Evolutionary conservation across 139 green algal genomes (phyloP).

Genomic region (Tetraselmis chui): DNA sequence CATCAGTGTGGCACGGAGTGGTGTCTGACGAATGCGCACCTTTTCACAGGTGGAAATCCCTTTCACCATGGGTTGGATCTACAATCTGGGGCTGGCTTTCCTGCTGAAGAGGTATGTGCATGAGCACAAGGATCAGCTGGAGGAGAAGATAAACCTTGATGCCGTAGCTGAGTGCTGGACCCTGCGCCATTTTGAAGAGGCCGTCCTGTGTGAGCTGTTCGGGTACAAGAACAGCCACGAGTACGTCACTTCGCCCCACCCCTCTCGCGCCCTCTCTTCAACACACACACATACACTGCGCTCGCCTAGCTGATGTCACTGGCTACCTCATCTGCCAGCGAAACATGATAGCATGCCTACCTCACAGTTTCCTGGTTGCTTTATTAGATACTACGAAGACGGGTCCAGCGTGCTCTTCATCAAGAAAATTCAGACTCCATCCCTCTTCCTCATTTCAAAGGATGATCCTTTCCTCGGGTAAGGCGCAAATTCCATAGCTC

Average conservation of each 20-base stretch:
- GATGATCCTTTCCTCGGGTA: slow-evolving; percentile 56
- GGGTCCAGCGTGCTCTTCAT: slow-evolving; percentile 36
- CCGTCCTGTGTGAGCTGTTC: background rate
- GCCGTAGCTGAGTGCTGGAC: slow-evolving; percentile 1
- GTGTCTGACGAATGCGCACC: no score
- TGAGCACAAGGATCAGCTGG: slow-evolving; percentile 29
- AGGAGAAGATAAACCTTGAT: slow-evolving; percentile 6
- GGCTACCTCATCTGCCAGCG: slow-evolving; percentile 12
- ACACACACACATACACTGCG: no score
- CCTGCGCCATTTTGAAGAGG: slow-evolving; percentile 15
- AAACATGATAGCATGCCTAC: no score
- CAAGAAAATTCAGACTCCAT: slow-evolving; percentile 40
- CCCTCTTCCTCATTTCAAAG: slow-evolving; percentile 42
- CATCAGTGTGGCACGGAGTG: no score
- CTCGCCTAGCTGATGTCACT: no score
- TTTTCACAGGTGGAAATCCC: slow-evolving; percentile 2
- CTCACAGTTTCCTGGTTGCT: background rate
- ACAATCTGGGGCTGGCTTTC: slow-evolving; percentile 21
- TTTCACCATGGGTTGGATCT: slow-evolving; percentile 22
- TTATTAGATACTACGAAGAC: slow-evolving; percentile 37
- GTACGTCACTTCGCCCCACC: background rate
- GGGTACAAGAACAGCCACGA: slow-evolving; percentile 27
- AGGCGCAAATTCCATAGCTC: background rate
- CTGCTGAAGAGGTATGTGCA: slow-evolving; percentile 33
- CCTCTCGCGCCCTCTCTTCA: no score